Conservation (phyloP, 306 rosid genomes). For the Sicyos baderoa region DNA sequence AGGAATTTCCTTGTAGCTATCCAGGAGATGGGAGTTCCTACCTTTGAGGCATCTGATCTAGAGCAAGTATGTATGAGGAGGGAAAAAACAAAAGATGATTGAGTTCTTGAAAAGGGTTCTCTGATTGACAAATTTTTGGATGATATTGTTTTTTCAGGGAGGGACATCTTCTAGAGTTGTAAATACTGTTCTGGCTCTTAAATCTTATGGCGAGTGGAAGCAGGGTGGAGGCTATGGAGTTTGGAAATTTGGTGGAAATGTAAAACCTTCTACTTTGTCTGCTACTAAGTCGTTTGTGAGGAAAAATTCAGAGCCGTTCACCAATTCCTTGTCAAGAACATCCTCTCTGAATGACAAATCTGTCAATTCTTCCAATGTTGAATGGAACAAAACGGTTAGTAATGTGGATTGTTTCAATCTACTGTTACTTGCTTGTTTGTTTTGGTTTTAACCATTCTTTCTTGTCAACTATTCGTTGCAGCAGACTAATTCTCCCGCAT, state of each 20-base stretch:
- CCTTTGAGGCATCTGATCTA: conserved; percentile 90
- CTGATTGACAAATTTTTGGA: neutral
- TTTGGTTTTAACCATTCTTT: neutral
- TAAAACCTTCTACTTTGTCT: conserved; percentile 43
- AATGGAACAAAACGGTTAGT: conserved; percentile 80
- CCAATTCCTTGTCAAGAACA: conserved; percentile 61
- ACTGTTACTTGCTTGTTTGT: conserved; percentile 11
- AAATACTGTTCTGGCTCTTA: conserved; percentile 65
- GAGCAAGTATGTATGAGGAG: conserved; percentile 61
- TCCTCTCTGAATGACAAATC: conserved; percentile 59
- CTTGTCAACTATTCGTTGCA: conserved; percentile 9
- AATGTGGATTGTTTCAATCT: conserved; percentile 21
- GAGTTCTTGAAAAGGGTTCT: conserved; percentile 10
- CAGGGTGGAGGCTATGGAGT: conserved; percentile 64
- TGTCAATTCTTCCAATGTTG: conserved; percentile 36
- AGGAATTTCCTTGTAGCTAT: conserved; percentile 79
- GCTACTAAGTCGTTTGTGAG: conserved; percentile 56
- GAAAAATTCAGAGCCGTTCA: conserved; percentile 80
- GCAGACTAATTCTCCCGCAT: conserved; percentile 56
- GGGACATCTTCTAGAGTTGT: conserved; percentile 84
- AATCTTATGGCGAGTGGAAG: conserved; percentile 86
- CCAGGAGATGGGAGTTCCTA: conserved; percentile 75
- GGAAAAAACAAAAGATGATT: neutral
- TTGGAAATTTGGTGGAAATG: conserved; percentile 85
- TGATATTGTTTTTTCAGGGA: conserved; percentile 40